Evolutionary conservation across 352 stramenopile species (phyloP).

Genomic region (Elongisporangium prolatum): DNA sequence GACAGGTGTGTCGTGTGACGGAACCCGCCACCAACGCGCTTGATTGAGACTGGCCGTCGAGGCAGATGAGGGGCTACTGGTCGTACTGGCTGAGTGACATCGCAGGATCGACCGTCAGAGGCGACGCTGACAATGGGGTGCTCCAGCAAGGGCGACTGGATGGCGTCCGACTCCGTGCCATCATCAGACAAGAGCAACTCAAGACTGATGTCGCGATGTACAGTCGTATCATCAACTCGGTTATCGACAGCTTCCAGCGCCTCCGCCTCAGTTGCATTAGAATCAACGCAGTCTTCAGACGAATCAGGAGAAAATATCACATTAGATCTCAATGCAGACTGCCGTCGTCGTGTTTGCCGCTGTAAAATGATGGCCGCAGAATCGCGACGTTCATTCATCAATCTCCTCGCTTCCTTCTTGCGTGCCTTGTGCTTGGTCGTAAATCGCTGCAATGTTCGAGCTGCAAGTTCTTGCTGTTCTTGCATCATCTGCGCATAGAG

Average conservation of each 20-base stretch:
- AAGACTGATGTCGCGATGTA: slow-evolving; percentile 39
- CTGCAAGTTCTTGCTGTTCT: slow-evolving; percentile 17
- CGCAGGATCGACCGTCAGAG: neutral
- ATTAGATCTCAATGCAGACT: slow-evolving; percentile 4
- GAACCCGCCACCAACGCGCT: slow-evolving; percentile 59
- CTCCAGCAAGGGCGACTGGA: neutral
- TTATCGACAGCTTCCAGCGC: neutral
- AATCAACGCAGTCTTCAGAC: slow-evolving; percentile 11
- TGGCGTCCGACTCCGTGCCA: neutral
- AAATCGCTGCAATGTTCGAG: slow-evolving; percentile 25
- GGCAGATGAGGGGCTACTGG: neutral
- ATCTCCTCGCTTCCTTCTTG: slow-evolving; percentile 14
- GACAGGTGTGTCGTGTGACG: slow-evolving; percentile 14
- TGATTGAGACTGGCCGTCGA: slow-evolving; percentile 24
- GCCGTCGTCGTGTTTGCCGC: slow-evolving; percentile 29
- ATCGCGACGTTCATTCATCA: slow-evolving; percentile 20
- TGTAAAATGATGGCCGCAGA: slow-evolving; percentile 41
- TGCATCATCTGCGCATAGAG: slow-evolving; percentile 4
- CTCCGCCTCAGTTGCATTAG: slow-evolving; percentile 6
- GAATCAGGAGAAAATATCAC: neutral
- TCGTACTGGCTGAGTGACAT: neutral
- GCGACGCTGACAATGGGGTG: neutral
- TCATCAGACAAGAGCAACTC: slow-evolving; percentile 57
- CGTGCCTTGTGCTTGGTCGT: slow-evolving; percentile 24
- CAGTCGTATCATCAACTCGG: slow-evolving; percentile 9